A percentile compares a stretch with the other conserved stretches of the same genome.
Evolutionary conservation across 768 basidiomycete species (phyloP).

Genomic region (Guyanaporus albipodus): DNA sequence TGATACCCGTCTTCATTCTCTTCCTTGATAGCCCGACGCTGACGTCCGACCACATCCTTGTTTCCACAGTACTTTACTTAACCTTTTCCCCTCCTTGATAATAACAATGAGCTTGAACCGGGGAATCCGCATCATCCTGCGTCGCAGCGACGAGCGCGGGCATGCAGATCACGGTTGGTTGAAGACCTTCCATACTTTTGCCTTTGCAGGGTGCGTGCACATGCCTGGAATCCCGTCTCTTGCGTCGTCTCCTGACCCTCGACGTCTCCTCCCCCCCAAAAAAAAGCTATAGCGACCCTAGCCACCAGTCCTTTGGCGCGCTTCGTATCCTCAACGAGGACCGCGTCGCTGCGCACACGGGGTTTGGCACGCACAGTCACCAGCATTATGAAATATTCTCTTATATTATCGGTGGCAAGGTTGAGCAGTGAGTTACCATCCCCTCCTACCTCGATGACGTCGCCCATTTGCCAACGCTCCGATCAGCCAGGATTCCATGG

Average conservation of each 20-base stretch:
- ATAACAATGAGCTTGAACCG: conserved; percentile 17
- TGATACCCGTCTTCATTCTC: too few relatives aligned
- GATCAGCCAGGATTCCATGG: conserved; percentile 82
- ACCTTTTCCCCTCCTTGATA: too few relatives aligned
- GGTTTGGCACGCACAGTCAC: conserved; percentile 85
- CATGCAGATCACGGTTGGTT: conserved; percentile 82
- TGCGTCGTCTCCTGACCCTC: neutral
- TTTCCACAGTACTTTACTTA: too few relatives aligned
- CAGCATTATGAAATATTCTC: conserved; percentile 90
- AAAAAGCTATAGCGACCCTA: conserved; percentile 62
- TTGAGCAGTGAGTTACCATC: conserved; percentile 69
- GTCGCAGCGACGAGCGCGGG: conserved; percentile 62
- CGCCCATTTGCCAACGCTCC: neutral
- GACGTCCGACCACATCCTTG: too few relatives aligned
- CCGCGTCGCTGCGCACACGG: conserved; percentile 67
- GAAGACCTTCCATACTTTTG: conserved; percentile 84
- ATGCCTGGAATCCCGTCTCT: conserved; percentile 10
- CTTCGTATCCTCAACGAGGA: conserved; percentile 94
- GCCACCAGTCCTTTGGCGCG: conserved; percentile 60
- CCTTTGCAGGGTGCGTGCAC: conserved; percentile 57
- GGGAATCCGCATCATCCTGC: conserved; percentile 40
- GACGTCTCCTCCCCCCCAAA: too few relatives aligned
- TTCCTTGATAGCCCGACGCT: too few relatives aligned
- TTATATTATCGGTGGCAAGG: conserved; percentile 73
- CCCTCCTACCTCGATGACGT: neutral